Evolutionary conservation across 139 green algal genomes (phyloP), one percentile per base, ranked within the genome.

Genomic region (Pseudopediastrum boryanum): DNA sequence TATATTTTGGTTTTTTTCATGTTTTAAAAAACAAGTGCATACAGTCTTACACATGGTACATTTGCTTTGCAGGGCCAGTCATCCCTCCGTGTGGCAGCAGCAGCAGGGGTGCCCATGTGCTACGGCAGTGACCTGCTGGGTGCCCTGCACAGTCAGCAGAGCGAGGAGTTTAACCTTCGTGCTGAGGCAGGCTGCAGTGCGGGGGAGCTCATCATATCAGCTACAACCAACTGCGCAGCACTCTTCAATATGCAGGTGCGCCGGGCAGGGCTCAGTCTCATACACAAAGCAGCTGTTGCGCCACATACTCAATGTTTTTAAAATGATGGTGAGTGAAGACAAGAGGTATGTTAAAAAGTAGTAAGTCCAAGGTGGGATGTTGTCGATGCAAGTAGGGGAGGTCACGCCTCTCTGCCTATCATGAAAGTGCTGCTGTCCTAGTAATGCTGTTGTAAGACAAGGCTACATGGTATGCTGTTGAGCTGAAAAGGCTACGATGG

Each of bases 61-160:
- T n/a, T n/a, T n/a, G n/a, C n/a, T n/a, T n/a, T 31, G 69, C 65
- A 83, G 77, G 87, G 87, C n/a, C 51, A 85, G 63, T 27, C 23
- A 0, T 72, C 84, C 0, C 46, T 92, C 42, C 23, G 16, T 29
- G 25, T 89, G 21, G 88, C 88, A 3, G 8, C 52, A 0, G 31
- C 44, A 3, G 25, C 46, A 27, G 85, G 83, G 1, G 81, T 93
- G 36, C 27, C 3, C 19, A 85, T 92, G 72, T 79, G 43, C 50
- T 93, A 81, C 27, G 89, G 89, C 13, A 84, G 66, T 54, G 89
- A 93, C 77, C 71, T 93, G 63, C 86, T 93, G 62, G 89, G 89
- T 0, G 81, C 83, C 25, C 77, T 92, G 71, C 89, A 93, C 68
- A 74, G 48, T 36, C 58, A n/a, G 4, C 75, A 88, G 75, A 65